These are phyloP conservation scores for Paecilomyces dactylethromorphus DNA, from an alignment of 2,329 filamentous ascomycete genomes.

Conservation along the genomic window DNA sequence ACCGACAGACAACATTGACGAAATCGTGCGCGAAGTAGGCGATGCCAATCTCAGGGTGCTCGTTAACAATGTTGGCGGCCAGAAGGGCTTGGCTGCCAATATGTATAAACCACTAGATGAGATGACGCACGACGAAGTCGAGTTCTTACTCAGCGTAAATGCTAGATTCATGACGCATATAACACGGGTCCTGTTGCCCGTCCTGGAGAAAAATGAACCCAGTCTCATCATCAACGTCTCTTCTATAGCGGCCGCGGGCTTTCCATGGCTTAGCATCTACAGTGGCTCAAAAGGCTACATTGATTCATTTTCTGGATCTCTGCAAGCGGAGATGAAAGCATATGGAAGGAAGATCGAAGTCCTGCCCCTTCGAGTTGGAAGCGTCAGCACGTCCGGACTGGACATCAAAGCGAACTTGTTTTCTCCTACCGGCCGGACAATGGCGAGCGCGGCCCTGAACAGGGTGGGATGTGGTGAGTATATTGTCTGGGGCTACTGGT, in stretches of 20 bases:
- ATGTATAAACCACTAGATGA: slow-evolving; percentile 32
- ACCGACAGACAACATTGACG: slow-evolving; percentile 13
- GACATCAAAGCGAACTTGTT: slow-evolving; percentile 16
- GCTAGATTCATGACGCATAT: slow-evolving; percentile 45
- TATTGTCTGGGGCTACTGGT: slow-evolving; percentile 24
- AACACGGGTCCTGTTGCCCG: slow-evolving; percentile 41
- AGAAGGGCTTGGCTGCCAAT: slow-evolving; percentile 10
- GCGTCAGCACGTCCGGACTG: slow-evolving; percentile 21
- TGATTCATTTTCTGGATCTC: slow-evolving; percentile 30
- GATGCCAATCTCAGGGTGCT: slow-evolving; percentile 46
- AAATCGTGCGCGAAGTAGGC: slow-evolving; percentile 22
- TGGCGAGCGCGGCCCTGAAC: slow-evolving; percentile 26
- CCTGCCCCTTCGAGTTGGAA: slow-evolving; percentile 28
- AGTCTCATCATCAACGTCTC: slow-evolving; percentile 48
- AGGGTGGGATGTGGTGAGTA: slow-evolving; percentile 28
- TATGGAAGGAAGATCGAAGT: slow-evolving; percentile 34
- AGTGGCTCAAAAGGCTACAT: slow-evolving; percentile 42
- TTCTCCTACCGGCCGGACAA: slow-evolving; percentile 17
- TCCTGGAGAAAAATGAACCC: slow-evolving; percentile 35
- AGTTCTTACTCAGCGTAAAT: slow-evolving; percentile 43
- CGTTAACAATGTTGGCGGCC: slow-evolving; percentile 52
- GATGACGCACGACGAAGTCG: slow-evolving; percentile 30
- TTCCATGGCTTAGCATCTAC: slow-evolving; percentile 45
- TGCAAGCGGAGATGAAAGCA: slow-evolving; percentile 38
- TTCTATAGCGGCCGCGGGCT: slow-evolving; percentile 38